phyloP scores from a whole-genome alignment of 148 eudicot genomes.

The Talinum fruticosum region DNA sequence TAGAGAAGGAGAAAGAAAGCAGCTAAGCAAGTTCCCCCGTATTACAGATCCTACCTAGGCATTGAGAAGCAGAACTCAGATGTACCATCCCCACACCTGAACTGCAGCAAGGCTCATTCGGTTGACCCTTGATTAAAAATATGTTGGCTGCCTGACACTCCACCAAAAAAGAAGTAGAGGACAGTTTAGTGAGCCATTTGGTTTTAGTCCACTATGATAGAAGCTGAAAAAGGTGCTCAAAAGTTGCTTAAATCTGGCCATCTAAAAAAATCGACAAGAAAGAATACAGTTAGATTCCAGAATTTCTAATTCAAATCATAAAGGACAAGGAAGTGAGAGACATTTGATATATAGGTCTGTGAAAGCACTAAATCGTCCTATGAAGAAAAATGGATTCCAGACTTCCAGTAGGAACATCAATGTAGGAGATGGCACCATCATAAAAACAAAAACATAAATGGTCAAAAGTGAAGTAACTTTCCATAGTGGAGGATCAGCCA shows the following conservation, averaged over 20 bases:
- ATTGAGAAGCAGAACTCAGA: not conserved
- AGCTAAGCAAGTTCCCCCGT: not conserved
- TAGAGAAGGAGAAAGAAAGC: not conserved
- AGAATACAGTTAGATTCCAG: not conserved
- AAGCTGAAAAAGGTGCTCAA: too few relatives aligned
- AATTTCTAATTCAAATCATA: not conserved
- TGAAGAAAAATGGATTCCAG: too few relatives aligned
- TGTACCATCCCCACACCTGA: not conserved
- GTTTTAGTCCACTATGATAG: not conserved
- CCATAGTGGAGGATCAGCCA: too few relatives aligned
- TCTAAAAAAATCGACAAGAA: not conserved
- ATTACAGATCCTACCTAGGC: not conserved
- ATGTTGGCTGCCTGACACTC: not conserved
- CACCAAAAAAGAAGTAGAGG: not conserved
- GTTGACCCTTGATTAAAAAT: not conserved
- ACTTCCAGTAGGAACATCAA: too few relatives aligned
- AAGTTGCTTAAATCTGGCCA: not conserved
- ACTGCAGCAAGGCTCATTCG: not conserved
- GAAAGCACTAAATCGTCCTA: too few relatives aligned
- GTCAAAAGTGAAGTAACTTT: too few relatives aligned
- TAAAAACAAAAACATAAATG: too few relatives aligned
- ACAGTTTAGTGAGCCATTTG: not conserved
- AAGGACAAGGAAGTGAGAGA: not conserved
- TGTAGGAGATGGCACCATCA: too few relatives aligned
- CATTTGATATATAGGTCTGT: too few relatives aligned